A percentile compares a stretch with the other conserved stretches of the same genome.
phyloP scores from a whole-genome alignment of 1,284 basidiomycete species.

The Anthracocystis walkeri region DNA sequence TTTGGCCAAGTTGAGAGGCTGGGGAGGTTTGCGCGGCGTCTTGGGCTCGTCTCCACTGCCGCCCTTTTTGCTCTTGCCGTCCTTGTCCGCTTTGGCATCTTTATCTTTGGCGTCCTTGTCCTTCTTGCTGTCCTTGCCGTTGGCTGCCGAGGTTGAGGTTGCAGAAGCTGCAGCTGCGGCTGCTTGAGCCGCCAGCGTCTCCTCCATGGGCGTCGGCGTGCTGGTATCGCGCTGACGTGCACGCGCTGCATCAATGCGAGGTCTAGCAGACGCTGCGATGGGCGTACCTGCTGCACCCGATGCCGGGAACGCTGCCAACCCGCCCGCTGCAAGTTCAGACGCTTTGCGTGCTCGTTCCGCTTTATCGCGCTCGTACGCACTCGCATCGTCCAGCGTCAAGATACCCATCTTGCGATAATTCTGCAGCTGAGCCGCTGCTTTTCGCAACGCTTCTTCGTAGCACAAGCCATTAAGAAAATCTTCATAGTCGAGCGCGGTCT shows the following conservation, averaged over 20 bases:
- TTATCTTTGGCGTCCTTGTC: constrained; percentile 18
- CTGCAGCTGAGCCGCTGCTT: constrained; percentile 64
- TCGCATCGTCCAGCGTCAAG: constrained; percentile 63
- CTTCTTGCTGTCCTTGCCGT: constrained; percentile 9
- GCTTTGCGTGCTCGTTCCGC: constrained; percentile 62
- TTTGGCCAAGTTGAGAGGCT: constrained; percentile 61
- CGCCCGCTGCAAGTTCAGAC: constrained; percentile 62
- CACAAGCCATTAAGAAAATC: constrained; percentile 87
- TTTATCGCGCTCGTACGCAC: constrained; percentile 62
- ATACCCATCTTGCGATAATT: constrained; percentile 65
- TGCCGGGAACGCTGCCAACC: constrained; percentile 58
- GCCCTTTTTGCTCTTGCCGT: constrained; percentile 28
- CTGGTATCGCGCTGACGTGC: constrained; percentile 57
- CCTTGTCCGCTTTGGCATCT: constrained; percentile 27
- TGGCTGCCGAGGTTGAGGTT: constrained; percentile 1
- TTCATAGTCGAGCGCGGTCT: constrained; percentile 93
- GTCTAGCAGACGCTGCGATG: constrained; percentile 29
- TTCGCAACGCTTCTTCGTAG: constrained; percentile 66
- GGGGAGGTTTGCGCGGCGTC: constrained; percentile 52
- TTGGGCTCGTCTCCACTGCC: constrained; percentile 44
- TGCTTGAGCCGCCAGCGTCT: constrained; percentile 14
- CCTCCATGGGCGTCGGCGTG: constrained; percentile 46
- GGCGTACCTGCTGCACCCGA: constrained; percentile 49
- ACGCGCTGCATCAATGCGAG: constrained; percentile 42
- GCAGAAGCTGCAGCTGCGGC: constrained; percentile 14